A percentile compares a stretch with the other conserved stretches of the same genome.
phyloP scores from a whole-genome alignment of 352 stramenopile species.

The Blastocystis sp. region DNA sequence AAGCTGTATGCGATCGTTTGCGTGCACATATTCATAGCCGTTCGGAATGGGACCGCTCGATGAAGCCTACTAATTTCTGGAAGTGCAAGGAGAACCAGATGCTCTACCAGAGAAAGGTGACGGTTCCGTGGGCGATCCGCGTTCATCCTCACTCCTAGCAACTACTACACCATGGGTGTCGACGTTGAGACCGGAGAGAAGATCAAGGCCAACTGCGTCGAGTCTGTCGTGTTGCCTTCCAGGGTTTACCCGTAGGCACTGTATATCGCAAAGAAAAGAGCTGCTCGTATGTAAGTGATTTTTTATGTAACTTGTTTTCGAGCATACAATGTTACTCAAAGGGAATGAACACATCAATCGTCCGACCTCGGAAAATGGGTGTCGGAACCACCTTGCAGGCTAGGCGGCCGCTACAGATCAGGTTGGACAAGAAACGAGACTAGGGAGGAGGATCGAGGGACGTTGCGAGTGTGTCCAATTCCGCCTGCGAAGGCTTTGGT shows the following conservation, averaged over 20 bases:
- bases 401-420: not conserved
- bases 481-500: not conserved
- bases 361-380: not conserved
- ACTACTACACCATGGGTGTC: conserved; percentile 53
- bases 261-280: conserved; percentile 55
- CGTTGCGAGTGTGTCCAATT: not conserved
- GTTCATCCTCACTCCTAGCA: not conserved
- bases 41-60: conserved; percentile 51
- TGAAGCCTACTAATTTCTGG: conserved; percentile 54
- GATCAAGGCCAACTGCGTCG: conserved; percentile 49
- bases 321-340: conserved; percentile 30
- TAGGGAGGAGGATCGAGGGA: not conserved
- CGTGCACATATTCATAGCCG: not conserved
- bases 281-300: conserved; percentile 30
- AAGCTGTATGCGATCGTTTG: not conserved
- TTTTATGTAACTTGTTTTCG: not conserved
- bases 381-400: not conserved
- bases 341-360: conserved; percentile 39
- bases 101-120: conserved; percentile 48
- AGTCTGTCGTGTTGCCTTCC: not conserved
- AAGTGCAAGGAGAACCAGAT: conserved; percentile 52
- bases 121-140: not conserved
- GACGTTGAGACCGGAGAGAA: conserved; percentile 45
- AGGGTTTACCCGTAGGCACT: conserved; percentile 6
- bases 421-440: not conserved